phyloP scores from a whole-genome alignment of 2,329 filamentous ascomycete species.

The Sarocladiaceae sp. region DNA sequence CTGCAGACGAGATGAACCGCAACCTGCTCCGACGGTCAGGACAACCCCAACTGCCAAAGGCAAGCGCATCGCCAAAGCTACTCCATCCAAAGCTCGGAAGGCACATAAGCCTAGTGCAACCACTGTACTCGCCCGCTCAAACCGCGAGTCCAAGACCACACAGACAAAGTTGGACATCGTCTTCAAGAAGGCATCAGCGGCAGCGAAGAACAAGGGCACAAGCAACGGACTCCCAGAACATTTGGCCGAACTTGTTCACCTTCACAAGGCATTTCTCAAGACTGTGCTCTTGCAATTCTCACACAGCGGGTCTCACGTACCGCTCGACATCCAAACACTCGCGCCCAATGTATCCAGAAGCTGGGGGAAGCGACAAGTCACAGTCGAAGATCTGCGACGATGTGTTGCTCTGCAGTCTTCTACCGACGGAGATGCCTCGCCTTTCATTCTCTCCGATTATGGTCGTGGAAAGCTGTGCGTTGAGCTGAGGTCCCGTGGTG shows the following conservation, averaged over 20 bases:
- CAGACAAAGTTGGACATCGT: constrained; percentile 35
- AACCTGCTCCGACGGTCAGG: constrained; percentile 6
- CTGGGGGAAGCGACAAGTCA: constrained; percentile 67
- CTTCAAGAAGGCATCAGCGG: constrained; percentile 21
- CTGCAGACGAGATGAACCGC: constrained; percentile 20
- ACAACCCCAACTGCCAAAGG: constrained; percentile 16
- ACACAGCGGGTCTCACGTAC: constrained; percentile 57
- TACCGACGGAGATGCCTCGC: constrained; percentile 22
- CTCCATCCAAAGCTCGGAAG: constrained; percentile 21
- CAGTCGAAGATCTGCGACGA: constrained; percentile 57
- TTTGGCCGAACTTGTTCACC: constrained; percentile 51
- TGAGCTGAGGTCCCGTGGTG: constrained; percentile 38
- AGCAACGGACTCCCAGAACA: constrained; percentile 39
- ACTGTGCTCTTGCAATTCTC: constrained; percentile 63
- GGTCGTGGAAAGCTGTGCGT: constrained; percentile 52
- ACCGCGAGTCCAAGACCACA: constrained; percentile 19
- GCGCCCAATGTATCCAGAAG: constrained; percentile 57
- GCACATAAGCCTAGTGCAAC: constrained; percentile 25
- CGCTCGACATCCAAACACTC: constrained; percentile 57
- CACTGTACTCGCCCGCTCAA: constrained; percentile 25
- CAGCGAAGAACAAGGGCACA: constrained; percentile 13
- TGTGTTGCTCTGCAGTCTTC: constrained; percentile 56
- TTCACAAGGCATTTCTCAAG: constrained; percentile 63
- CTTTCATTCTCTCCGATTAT: constrained; percentile 44
- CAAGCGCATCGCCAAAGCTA: constrained; percentile 24